Base-by-base conservation (phyloP, 352 stramenopile species). In the Phytopythium cucurbitacearum region DNA sequence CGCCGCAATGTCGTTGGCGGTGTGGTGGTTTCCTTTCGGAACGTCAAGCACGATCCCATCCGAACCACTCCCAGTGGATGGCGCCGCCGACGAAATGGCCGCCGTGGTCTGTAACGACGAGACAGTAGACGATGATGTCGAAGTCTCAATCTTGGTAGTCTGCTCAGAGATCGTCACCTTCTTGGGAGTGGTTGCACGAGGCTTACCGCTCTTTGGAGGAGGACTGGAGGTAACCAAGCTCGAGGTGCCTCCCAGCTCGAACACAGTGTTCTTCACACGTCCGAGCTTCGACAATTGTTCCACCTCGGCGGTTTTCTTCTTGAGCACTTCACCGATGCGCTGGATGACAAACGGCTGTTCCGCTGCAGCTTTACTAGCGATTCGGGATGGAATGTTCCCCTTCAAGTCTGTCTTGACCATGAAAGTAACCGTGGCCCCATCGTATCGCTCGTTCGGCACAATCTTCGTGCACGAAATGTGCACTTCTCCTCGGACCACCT, bases 341-440 rank as follows among this genome's bases (percentile, higher is more conserved):
- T 71, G 47, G 48, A 89, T 82, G 16, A 89, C 59, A 48, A 78
- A 89, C 34, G 78, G 78, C 57, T 87, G 80, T 37, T 91, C 80
- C 3, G 76, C 59, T 8, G 77, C 76, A 35, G 70, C 77, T 43
- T 86, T 85, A n/a, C 69, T 62, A 21, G 75, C 69, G 40, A 91
- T 76, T 1, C 76, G 78, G 10, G 76, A 62, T 36, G 80, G 78
- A 38, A 91, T 87, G 41, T 41, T 87, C 21, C 80, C 80, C 49
- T 87, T 88, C 12, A 91, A 54, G 49, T 91, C 80, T 7, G 72
- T 85, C 51, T 91, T 87, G 42, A 80, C 55, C 70, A 89, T 84
- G 45, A 73, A 89, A 34, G 69, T 76, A 51, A 91, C 78, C 16
- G 80, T 33, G 5, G 71, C 76, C 4, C 71, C 73, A 21, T 71